Evolutionary conservation across 306 rosid species (phyloP), one percentile per base, ranked within the genome.

Genomic region (Malus sylvestris): DNA sequence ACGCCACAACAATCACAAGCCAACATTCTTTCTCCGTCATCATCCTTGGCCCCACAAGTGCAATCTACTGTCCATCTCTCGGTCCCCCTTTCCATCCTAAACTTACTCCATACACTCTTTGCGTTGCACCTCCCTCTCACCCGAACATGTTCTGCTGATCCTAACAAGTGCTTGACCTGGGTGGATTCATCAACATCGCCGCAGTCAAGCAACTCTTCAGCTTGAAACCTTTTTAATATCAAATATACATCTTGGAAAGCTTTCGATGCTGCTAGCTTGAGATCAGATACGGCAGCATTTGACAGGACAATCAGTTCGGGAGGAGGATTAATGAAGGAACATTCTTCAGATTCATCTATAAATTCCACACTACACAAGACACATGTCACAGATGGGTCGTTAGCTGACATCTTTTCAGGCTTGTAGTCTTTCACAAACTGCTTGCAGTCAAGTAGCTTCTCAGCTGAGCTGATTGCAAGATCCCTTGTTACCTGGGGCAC

Each of bases 41-140:
- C 98, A 63, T 95, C 97, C 83, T 87, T 90, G 3, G 97, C 96
- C 62, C 97, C 97, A 27, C 98, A 95, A 78, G 78, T 82, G 83
- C 98, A 95, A 61, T 95, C 97, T 10, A 95, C 97, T 1, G 97
- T 95, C 98, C 98, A 95, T 80, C 96, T 83, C 86, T 95, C 98
- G 25, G 88, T 74, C 62, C 98, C 98, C 5, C 97, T 86, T 80
- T 95, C 98, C 97, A 92, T 95, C 77, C 88, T 84, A 76, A 83
- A 95, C 88, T 88, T 89, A 73, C 82, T 86, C 80, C 88, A 84
- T 8, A 85, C 96, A 49, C 70, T 86, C 79, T 88, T 95, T 22
- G 82, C 97, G 3, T 74, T 79, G 86, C 91, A 92, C 74, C 86
- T 84, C 81, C 98, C 98, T 74, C 85, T 83, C 35, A 90, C 82